Conservation (phyloP, 2,329 filamentous ascomycete genomes). For the Penicillium sp. region DNA sequence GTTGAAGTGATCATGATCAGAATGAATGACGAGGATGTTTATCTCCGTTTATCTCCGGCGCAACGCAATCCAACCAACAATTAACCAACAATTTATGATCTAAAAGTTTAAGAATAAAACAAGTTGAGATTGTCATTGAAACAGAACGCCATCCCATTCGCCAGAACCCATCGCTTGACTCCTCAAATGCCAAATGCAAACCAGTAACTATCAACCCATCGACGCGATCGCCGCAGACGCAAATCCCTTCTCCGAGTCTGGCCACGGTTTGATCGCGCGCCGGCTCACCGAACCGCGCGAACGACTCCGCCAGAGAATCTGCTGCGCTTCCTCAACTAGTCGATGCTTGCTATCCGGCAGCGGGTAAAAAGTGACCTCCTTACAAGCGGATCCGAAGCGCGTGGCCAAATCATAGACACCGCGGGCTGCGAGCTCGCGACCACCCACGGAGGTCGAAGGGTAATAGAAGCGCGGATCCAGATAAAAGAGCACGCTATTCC, state of each 20-base stretch:
- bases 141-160: no score
- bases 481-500: constrained; percentile 29
- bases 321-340: constrained; percentile 24
- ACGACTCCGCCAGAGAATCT: constrained; percentile 15
- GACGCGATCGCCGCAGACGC: not conserved
- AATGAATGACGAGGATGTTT: no score
- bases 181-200: no score
- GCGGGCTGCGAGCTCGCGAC: constrained; percentile 25
- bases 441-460: constrained; percentile 24
- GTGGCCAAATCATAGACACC: constrained; percentile 30
- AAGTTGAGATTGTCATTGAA: no score
- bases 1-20: no score
- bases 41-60: no score
- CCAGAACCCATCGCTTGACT: no score
- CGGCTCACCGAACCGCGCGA: not conserved
- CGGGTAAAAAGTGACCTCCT: constrained; percentile 31
- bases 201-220: not conserved
- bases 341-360: constrained; percentile 23
- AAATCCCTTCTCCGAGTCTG: no score
- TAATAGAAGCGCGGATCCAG: constrained; percentile 34
- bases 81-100: no score
- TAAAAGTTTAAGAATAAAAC: no score
- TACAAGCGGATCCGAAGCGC: constrained; percentile 23
- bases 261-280: not conserved
- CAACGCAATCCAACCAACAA: no score